Evolutionary conservation across 2,329 filamentous ascomycete species (phyloP).

Genomic region (Zymoseptoria ardabiliae): DNA sequence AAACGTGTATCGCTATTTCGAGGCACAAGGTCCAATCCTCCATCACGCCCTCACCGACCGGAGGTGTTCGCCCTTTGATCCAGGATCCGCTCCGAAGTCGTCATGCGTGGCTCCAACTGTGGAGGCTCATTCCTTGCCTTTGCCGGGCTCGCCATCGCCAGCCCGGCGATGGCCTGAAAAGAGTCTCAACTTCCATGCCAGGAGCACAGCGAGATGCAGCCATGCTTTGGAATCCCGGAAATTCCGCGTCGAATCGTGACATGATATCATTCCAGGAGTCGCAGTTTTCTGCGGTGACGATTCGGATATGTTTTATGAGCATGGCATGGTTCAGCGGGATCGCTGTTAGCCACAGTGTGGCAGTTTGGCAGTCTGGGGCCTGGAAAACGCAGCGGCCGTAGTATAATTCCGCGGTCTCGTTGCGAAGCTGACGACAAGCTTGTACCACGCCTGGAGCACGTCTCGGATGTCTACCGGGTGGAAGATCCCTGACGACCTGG

Average conservation of each 20-base stretch:
- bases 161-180: not conserved
- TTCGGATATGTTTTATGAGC: not conserved
- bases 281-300: not conserved
- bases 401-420: not conserved
- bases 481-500: not conserved
- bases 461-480: not conserved
- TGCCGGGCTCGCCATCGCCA: too few relatives aligned
- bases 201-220: not conserved
- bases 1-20: not conserved
- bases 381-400: not conserved
- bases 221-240: not conserved
- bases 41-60: not conserved
- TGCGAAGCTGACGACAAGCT: not conserved
- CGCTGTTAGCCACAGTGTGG: not conserved
- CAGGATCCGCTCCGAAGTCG: not conserved
- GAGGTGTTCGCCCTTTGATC: too few relatives aligned
- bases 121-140: too few relatives aligned
- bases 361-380: not conserved
- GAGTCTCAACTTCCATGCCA: not conserved
- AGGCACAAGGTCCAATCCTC: not conserved
- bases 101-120: not conserved
- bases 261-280: not conserved
- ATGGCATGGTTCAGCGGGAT: not conserved
- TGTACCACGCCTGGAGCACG: not conserved
- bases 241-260: not conserved